phyloP scores from a whole-genome alignment of 257 asterid genomes.

The Jacaranda copaia region DNA sequence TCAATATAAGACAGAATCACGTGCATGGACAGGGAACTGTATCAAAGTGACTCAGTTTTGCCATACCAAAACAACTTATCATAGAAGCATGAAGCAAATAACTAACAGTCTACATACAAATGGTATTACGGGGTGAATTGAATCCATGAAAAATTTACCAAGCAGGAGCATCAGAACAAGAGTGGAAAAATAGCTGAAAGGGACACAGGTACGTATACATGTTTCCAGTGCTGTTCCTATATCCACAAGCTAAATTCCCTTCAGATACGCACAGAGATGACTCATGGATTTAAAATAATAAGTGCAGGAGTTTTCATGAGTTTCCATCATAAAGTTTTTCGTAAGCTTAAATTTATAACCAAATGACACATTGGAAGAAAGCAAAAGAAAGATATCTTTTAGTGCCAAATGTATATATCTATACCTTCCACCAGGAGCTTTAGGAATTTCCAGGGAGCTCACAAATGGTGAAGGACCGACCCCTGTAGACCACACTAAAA shows the following conservation, averaged over 20 bases:
- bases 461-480: slow-evolving; percentile 96
- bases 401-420: not conserved
- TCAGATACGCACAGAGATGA: slow-evolving; percentile 7
- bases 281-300: not conserved
- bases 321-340: not conserved
- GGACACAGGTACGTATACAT: not conserved
- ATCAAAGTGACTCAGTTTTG: too few relatives aligned
- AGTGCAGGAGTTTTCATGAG: not conserved
- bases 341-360: slow-evolving; percentile 6
- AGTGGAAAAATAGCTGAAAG: not conserved
- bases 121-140: too few relatives aligned
- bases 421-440: slow-evolving; percentile 95
- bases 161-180: not conserved
- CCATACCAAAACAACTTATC: too few relatives aligned
- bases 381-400: not conserved
- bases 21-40: not conserved
- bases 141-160: too few relatives aligned
- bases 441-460: slow-evolving; percentile 71
- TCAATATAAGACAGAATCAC: not conserved
- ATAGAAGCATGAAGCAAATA: too few relatives aligned
- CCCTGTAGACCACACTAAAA: slow-evolving; percentile 98
- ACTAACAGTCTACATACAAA: too few relatives aligned
- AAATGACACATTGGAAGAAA: slow-evolving; percentile 13
- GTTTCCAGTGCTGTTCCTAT: not conserved
- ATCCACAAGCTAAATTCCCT: slow-evolving; percentile 1